Conservation (phyloP, 495 filamentous ascomycete species). For the Astrothelium subdiscretum region DNA sequence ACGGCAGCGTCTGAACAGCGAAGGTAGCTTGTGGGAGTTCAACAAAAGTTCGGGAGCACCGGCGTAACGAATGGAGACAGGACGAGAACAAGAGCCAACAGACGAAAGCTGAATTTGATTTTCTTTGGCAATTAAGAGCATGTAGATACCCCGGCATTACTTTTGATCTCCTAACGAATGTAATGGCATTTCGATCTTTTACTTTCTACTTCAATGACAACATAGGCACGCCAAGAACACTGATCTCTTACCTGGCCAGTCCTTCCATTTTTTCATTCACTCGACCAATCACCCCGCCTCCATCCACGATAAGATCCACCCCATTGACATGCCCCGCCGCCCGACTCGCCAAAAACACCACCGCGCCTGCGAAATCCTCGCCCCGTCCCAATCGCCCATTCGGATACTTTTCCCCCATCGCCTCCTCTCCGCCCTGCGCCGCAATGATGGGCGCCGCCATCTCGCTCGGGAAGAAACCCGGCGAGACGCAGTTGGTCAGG, state of each 20-base stretch:
- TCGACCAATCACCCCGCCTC: not conserved
- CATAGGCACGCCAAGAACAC: too few relatives aligned
- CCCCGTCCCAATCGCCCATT: not conserved
- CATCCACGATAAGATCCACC: not conserved
- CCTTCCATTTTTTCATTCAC: not conserved
- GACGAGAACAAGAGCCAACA: not conserved
- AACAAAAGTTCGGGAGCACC: not conserved
- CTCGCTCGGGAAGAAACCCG: not conserved
- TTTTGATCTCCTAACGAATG: too few relatives aligned
- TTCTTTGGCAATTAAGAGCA: not conserved
- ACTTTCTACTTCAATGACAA: too few relatives aligned
- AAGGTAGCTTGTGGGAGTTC: not conserved
- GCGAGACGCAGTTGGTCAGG: not conserved
- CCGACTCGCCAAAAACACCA: slow-evolving; percentile 1
- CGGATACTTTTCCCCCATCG: not conserved
- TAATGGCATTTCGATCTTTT: too few relatives aligned
- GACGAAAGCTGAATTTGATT: too few relatives aligned
- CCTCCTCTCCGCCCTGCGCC: not conserved
- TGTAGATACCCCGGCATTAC: not conserved
- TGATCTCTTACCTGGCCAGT: not conserved
- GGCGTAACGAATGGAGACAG: not conserved
- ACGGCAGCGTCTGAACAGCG: not conserved
- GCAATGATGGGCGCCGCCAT: not conserved
- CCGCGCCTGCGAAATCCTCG: slow-evolving; percentile 1
- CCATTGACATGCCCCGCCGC: not conserved